Conservation (phyloP, 345 rosid species). For the Acer campestre region DNA sequence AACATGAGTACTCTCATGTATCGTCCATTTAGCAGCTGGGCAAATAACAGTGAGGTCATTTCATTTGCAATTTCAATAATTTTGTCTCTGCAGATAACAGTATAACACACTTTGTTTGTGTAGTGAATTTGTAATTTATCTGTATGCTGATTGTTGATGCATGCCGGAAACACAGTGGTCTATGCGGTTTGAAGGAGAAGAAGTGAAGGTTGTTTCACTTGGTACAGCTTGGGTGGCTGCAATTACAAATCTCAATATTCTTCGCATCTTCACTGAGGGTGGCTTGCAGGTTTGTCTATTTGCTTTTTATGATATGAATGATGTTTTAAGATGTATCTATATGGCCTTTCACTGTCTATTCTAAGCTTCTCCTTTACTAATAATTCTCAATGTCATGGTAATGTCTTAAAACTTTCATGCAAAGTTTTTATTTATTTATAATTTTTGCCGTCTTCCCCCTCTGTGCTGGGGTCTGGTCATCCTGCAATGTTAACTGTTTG, state of each 20-base stretch:
- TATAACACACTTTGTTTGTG: not conserved
- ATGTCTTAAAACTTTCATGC: not conserved
- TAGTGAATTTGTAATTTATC: constrained; percentile 2
- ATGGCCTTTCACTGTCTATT: not conserved
- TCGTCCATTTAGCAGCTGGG: constrained; percentile 92
- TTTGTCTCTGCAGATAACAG: not conserved
- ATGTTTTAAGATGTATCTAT: not conserved
- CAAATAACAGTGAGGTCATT: constrained; percentile 85
- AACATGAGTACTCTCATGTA: constrained; percentile 92
- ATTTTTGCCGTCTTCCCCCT: not conserved
- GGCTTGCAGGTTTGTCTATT: constrained; percentile 81
- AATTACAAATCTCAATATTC: constrained; percentile 83
- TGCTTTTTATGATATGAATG: constrained; percentile 11
- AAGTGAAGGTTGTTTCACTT: constrained; percentile 85
- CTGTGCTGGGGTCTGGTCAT: not conserved
- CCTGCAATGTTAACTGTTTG: not conserved
- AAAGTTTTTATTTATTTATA: not conserved
- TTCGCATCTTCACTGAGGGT: constrained; percentile 84
- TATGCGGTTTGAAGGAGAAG: constrained; percentile 97
- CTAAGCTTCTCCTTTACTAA: not conserved
- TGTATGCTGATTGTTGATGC: constrained; percentile 32
- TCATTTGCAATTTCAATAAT: constrained; percentile 7
- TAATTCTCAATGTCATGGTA: not conserved
- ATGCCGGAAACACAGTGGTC: constrained; percentile 72
- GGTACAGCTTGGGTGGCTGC: constrained; percentile 96